Conservation (phyloP, 345 rosid species). For the Lenwebbia sp. region DNA sequence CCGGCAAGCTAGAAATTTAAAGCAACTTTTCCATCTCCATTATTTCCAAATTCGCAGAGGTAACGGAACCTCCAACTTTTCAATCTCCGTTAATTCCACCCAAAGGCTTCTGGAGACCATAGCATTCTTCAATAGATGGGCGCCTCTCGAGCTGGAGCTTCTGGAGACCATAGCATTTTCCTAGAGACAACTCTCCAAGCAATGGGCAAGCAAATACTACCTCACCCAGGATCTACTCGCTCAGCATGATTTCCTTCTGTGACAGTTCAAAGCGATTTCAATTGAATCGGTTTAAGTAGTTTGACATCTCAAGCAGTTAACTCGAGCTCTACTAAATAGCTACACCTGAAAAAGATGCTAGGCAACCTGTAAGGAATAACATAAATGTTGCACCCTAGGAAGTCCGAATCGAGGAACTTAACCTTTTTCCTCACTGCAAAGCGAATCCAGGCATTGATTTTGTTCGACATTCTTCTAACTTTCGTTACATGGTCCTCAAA, state of each 20-base stretch:
- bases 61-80: no score
- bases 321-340: background rate
- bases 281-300: background rate
- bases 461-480: background rate
- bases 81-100: no score
- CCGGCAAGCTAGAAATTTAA: no score
- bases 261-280: background rate
- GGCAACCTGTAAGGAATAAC: background rate
- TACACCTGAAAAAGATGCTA: background rate
- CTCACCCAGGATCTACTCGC: background rate
- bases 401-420: background rate
- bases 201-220: background rate
- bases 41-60: no score
- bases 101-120: no score
- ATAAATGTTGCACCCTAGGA: background rate
- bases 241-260: background rate
- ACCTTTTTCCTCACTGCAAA: background rate
- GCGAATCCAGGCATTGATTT: background rate
- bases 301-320: background rate
- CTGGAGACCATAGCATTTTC: background rate
- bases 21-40: no score
- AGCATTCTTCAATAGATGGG: background rate
- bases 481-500: background rate
- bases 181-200: background rate
- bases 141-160: background rate